Conservation (phyloP, 129 eudicot genomes). For the Artemisia argyi region DNA sequence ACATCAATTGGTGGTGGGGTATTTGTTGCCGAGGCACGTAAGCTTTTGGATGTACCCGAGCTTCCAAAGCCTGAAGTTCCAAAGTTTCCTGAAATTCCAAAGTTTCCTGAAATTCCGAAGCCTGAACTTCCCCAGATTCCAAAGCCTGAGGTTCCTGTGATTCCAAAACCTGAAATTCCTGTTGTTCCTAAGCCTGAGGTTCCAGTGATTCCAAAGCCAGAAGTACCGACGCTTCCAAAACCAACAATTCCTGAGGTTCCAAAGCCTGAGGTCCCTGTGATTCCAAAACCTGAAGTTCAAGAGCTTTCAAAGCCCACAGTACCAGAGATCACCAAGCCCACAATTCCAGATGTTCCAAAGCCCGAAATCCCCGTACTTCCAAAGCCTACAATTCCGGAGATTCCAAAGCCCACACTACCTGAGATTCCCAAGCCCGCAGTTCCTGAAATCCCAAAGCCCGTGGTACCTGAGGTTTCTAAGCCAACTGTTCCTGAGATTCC, state of each 20-base stretch:
- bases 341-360: constrained; percentile 19
- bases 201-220: constrained; percentile 24
- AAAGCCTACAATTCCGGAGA: not conserved
- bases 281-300: constrained; percentile 16
- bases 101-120: constrained; percentile 17
- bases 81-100: constrained; percentile 5
- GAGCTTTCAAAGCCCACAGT: constrained; percentile 5
- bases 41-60: constrained; percentile 24
- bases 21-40: constrained; percentile 14
- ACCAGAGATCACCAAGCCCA: constrained; percentile 5
- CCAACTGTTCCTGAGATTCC: not conserved
- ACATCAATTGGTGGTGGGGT: constrained; percentile 12
- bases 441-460: constrained; percentile 12
- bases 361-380: constrained; percentile 10
- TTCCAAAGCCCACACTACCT: not conserved
- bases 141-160: constrained; percentile 2
- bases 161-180: constrained; percentile 12
- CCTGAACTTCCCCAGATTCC: constrained; percentile 21
- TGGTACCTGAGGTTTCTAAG: not conserved
- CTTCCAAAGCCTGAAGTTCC: constrained; percentile 12
- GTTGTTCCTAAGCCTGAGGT: constrained; percentile 3
- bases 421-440: not conserved
- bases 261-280: constrained; percentile 10
- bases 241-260: constrained; percentile 12
- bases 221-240: constrained; percentile 4